Evolutionary conservation across 169 alveolate species (phyloP).

Genomic region (Eimeria zaria): DNA sequence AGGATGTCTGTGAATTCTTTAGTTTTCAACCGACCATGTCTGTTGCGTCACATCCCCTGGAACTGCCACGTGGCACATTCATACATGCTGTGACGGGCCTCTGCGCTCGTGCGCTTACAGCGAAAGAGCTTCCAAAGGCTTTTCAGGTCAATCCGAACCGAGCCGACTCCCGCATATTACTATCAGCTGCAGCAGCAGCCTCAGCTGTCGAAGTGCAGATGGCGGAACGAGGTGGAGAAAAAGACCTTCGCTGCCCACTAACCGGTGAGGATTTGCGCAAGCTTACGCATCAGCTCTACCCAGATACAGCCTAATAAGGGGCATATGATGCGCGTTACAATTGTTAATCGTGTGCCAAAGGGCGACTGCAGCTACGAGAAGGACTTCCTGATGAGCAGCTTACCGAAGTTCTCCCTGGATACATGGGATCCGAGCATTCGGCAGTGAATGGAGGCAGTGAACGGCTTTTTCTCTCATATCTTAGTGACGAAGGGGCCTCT

Average conservation of each 20-base stretch:
- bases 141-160: slow-evolving; percentile 54
- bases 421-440: background rate
- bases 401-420: background rate
- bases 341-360: background rate
- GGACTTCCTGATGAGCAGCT: slow-evolving; percentile 77
- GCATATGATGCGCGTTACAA: background rate
- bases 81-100: slow-evolving; percentile 55
- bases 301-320: background rate
- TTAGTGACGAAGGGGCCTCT: slow-evolving; percentile 64
- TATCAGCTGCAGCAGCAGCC: slow-evolving; percentile 47
- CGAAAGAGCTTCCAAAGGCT: slow-evolving; percentile 75
- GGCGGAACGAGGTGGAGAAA: slow-evolving; percentile 33
- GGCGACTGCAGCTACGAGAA: slow-evolving; percentile 46
- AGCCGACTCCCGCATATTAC: slow-evolving; percentile 64
- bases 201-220: slow-evolving; percentile 33
- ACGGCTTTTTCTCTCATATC: slow-evolving; percentile 5
- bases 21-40: background rate
- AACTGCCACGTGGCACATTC: background rate
- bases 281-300: background rate
- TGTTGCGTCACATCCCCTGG: background rate
- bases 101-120: slow-evolving; percentile 70
- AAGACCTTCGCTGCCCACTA: slow-evolving; percentile 60
- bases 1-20: slow-evolving; percentile 41
- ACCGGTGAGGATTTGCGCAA: slow-evolving; percentile 22
- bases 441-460: background rate